Percentiles rank a stretch among this genome's conserved stretches.
phyloP scores from a whole-genome alignment of 2,329 filamentous ascomycete species.

The Fusarium oligoseptatum region DNA sequence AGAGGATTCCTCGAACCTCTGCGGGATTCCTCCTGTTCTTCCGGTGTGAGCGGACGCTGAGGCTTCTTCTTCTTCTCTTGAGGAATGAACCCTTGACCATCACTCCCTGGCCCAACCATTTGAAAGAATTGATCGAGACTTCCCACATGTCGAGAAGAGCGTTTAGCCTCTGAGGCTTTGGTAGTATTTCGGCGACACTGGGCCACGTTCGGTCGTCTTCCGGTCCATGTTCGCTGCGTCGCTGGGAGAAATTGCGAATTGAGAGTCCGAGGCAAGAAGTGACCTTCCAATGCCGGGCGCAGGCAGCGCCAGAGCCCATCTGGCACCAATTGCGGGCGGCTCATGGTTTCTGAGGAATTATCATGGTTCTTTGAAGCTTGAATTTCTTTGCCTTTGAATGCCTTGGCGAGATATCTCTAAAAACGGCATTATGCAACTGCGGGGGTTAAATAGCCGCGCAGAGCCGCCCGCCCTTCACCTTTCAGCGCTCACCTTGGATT shows the following conservation, averaged over 20 bases:
- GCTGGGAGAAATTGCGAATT: slow-evolving; percentile 30
- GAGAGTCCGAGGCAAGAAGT: slow-evolving; percentile 52
- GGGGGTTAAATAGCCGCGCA: slow-evolving; percentile 26
- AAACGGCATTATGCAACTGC: slow-evolving; percentile 46
- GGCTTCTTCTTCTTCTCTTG: background rate
- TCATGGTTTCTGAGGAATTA: slow-evolving; percentile 42
- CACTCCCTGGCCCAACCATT: slow-evolving; percentile 8
- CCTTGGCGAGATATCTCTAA: slow-evolving; percentile 21
- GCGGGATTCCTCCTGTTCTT: background rate
- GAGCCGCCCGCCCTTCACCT: slow-evolving; percentile 10
- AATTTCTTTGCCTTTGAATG: slow-evolving; percentile 13
- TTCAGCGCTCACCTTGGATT: slow-evolving; percentile 36
- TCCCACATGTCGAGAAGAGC: background rate
- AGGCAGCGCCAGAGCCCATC: slow-evolving; percentile 76
- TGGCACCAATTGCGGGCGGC: slow-evolving; percentile 52
- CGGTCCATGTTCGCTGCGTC: slow-evolving; percentile 14
- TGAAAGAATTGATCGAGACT: slow-evolving; percentile 16
- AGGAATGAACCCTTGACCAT: background rate
- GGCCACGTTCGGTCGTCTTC: slow-evolving; percentile 4
- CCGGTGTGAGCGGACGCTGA: background rate
- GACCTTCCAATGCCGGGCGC: slow-evolving; percentile 67
- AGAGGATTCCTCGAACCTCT: slow-evolving; percentile 5
- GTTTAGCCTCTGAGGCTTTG: background rate
- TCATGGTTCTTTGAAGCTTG: slow-evolving; percentile 3
- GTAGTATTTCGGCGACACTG: slow-evolving; percentile 38